Evolutionary conservation across 73 alveolate species (phyloP).

Genomic region (Stentor coeruleus): DNA sequence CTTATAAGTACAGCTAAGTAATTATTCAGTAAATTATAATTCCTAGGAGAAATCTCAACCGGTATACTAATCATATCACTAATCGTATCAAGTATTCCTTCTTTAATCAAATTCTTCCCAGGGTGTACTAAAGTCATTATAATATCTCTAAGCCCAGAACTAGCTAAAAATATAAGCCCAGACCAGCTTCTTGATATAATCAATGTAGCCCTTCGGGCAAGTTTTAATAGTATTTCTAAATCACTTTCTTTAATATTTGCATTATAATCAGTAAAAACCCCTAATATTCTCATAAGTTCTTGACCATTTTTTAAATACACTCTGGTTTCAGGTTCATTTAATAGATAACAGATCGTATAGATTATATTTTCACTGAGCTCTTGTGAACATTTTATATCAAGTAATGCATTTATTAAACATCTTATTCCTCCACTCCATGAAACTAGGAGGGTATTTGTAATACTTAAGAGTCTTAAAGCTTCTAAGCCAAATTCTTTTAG

Average conservation of each 20-base stretch:
- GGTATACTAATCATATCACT: slow-evolving; percentile 4
- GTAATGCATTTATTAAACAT: neutral
- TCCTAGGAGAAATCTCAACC: neutral
- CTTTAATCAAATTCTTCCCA: neutral
- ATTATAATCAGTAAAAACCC: slow-evolving; percentile 10
- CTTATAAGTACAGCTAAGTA: neutral
- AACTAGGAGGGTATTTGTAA: neutral
- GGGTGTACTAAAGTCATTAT: neutral
- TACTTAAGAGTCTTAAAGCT: neutral
- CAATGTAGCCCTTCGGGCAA: slow-evolving; percentile 17
- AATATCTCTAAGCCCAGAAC: neutral
- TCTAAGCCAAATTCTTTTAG: slow-evolving; percentile 16
- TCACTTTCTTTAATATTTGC: neutral
- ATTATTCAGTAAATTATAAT: neutral
- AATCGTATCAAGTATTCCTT: neutral
- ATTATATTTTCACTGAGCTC: neutral
- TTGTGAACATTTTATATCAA: neutral
- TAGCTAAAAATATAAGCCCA: slow-evolving; percentile 14
- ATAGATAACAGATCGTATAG: neutral
- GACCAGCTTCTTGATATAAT: neutral
- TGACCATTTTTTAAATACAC: neutral
- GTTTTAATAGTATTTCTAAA: neutral
- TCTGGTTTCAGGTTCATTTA: neutral
- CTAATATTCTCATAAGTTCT: neutral
- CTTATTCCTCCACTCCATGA: neutral